Conservation (phyloP, 805 yeast species). For the Martiniozyma abietophila region DNA sequence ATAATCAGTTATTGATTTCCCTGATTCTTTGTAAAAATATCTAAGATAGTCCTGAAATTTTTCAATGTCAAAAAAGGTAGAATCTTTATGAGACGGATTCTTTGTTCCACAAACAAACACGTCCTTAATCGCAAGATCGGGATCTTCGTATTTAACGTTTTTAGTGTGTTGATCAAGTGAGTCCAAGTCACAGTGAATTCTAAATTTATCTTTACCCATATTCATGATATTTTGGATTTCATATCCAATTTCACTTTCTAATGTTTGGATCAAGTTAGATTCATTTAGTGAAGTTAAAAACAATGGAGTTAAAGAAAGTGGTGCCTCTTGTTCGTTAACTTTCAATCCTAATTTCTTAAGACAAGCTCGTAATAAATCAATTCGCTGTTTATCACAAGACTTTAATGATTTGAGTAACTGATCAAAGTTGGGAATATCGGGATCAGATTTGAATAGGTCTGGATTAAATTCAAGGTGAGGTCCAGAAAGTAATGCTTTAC, state of each 20-base stretch:
- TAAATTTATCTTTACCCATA: constrained; percentile 50
- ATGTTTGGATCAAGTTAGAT: constrained; percentile 22
- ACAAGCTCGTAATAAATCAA: constrained; percentile 46
- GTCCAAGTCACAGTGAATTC: constrained; percentile 34
- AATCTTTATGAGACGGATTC: constrained; percentile 40
- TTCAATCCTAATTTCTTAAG: constrained; percentile 55
- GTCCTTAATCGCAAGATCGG: constrained; percentile 47
- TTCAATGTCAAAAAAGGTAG: constrained; percentile 66
- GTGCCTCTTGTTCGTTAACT: constrained; percentile 53
- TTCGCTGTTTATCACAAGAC: constrained; percentile 38
- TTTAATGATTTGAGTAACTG: constrained; percentile 33
- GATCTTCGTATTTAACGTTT: constrained; percentile 38
- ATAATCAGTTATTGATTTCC: constrained; percentile 3
- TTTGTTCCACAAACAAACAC: constrained; percentile 34
- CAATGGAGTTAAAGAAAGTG: constrained; percentile 64
- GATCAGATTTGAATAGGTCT: constrained; percentile 30
- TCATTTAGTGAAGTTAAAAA: constrained; percentile 39
- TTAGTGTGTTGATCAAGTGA: constrained; percentile 19
- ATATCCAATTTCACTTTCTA: constrained; percentile 29
- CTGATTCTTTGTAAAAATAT: constrained; percentile 22
- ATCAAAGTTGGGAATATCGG: constrained; percentile 19
- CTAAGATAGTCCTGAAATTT: constrained; percentile 42
- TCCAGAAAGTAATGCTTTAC: constrained; percentile 70
- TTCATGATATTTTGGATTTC: constrained; percentile 32
- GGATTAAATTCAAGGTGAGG: constrained; percentile 86